These are phyloP conservation scores for Yamadazyma membranifaciens DNA, from an alignment of 1,139 yeast genomes.

Conservation along the genomic window DNA sequence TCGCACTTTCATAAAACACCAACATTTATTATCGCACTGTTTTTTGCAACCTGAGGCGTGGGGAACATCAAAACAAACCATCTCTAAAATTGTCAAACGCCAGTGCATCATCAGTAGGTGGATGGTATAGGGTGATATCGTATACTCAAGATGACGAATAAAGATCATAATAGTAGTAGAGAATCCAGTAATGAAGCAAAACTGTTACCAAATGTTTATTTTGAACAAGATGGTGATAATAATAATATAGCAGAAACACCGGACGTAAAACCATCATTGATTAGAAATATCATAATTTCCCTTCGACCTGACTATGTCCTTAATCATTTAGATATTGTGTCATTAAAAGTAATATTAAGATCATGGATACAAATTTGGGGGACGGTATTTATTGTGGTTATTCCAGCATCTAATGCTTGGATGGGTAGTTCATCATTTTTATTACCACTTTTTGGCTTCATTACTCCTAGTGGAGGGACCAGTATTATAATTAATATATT, in stretches of 20 bases:
- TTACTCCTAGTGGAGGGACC: conserved; percentile 28
- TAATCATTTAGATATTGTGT: conserved; percentile 25
- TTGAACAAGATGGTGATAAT: conserved; percentile 3
- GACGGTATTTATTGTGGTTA: conserved; percentile 23
- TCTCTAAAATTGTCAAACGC: too few relatives aligned
- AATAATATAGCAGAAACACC: not conserved
- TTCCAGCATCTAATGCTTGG: conserved; percentile 28
- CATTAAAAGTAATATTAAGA: conserved; percentile 25
- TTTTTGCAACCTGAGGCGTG: too few relatives aligned
- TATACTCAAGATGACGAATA: not conserved
- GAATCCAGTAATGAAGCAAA: not conserved
- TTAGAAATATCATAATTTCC: conserved; percentile 10
- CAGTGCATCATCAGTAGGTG: too few relatives aligned
- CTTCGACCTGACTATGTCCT: conserved; percentile 26
- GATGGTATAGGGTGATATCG: too few relatives aligned
- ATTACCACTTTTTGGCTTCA: conserved; percentile 28
- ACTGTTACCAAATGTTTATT: conserved; percentile 6
- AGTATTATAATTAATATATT: conserved; percentile 21
- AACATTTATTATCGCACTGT: too few relatives aligned
- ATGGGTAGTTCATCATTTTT: conserved; percentile 31
- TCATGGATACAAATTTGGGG: conserved; percentile 32
- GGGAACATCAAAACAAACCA: not conserved
- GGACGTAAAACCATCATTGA: conserved; percentile 2
- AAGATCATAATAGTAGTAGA: not conserved
- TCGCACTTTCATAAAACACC: too few relatives aligned